These are phyloP conservation scores for Polymyxa betae DNA, from an alignment of 208 protist genomes.

Conservation along the genomic window DNA sequence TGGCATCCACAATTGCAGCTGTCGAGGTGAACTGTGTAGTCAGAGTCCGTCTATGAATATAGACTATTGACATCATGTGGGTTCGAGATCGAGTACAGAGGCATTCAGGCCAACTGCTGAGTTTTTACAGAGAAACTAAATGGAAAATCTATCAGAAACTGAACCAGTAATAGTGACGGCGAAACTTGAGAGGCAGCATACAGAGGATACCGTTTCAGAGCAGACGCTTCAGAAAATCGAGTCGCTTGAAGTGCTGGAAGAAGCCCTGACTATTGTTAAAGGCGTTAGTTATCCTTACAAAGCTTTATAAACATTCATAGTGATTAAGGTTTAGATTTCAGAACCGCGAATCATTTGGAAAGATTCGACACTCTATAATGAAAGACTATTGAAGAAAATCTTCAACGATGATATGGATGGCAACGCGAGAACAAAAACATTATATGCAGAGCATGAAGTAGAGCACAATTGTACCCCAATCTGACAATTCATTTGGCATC, in stretches of 20 bases:
- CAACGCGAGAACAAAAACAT: not conserved
- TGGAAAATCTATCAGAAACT: too few relatives aligned
- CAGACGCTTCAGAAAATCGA: slow-evolving; percentile 1
- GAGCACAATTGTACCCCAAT: not conserved
- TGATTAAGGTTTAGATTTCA: not conserved
- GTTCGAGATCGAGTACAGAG: too few relatives aligned
- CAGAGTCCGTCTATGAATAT: too few relatives aligned
- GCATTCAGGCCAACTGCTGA: too few relatives aligned
- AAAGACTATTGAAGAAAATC: not conserved
- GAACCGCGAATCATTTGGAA: slow-evolving; percentile 42
- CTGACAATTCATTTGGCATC: not conserved
- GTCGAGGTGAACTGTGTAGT: too few relatives aligned
- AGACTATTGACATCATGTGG: too few relatives aligned
- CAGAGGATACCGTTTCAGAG: not conserved
- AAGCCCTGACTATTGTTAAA: slow-evolving; percentile 41
- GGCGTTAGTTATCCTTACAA: not conserved
- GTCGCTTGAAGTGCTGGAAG: slow-evolving; percentile 35
- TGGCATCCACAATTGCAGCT: too few relatives aligned
- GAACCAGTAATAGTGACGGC: too few relatives aligned
- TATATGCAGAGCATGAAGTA: not conserved
- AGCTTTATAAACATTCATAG: not conserved
- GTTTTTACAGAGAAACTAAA: too few relatives aligned
- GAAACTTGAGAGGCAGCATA: too few relatives aligned
- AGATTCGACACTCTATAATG: not conserved
- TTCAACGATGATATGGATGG: slow-evolving; percentile 16